Conservation (phyloP, 2,329 filamentous ascomycete genomes). For the Cyphellophora attinorum region DNA sequence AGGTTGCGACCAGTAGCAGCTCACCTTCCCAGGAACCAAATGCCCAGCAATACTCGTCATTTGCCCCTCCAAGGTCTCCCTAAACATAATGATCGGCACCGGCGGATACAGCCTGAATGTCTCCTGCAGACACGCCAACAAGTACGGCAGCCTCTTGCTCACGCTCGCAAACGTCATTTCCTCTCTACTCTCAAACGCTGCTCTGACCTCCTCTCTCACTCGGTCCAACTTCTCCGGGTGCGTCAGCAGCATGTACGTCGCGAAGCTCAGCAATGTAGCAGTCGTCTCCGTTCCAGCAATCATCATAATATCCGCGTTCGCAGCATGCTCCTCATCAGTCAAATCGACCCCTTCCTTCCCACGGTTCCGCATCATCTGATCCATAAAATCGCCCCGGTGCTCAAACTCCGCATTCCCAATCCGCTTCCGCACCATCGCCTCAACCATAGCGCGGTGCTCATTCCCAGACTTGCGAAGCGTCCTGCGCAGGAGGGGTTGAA, state of each 20-base stretch:
- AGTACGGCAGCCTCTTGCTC: conserved; percentile 29
- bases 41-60: not conserved
- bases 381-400: conserved; percentile 10
- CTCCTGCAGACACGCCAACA: conserved; percentile 39
- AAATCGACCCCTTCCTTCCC: conserved; percentile 10
- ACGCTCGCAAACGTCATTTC: conserved; percentile 21
- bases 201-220: conserved; percentile 20
- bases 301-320: conserved; percentile 14
- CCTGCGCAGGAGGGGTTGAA: not conserved
- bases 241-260: conserved; percentile 20
- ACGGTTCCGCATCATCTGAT: conserved; percentile 8
- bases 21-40: not conserved
- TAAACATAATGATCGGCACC: conserved; percentile 20
- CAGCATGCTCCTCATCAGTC: conserved; percentile 12
- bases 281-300: conserved; percentile 20
- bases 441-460: not conserved
- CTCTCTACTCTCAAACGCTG: conserved; percentile 16
- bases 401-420: not conserved
- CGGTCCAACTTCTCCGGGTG: conserved; percentile 15
- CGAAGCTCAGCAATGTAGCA: conserved; percentile 14
- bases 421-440: not conserved
- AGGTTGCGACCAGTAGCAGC: too few relatives aligned
- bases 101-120: conserved; percentile 37
- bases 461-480: not conserved
- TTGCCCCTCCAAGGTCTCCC: conserved; percentile 5